These are phyloP conservation scores for Rosellinia necatrix DNA, from an alignment of 2,329 filamentous ascomycete genomes.

Conservation along the genomic window DNA sequence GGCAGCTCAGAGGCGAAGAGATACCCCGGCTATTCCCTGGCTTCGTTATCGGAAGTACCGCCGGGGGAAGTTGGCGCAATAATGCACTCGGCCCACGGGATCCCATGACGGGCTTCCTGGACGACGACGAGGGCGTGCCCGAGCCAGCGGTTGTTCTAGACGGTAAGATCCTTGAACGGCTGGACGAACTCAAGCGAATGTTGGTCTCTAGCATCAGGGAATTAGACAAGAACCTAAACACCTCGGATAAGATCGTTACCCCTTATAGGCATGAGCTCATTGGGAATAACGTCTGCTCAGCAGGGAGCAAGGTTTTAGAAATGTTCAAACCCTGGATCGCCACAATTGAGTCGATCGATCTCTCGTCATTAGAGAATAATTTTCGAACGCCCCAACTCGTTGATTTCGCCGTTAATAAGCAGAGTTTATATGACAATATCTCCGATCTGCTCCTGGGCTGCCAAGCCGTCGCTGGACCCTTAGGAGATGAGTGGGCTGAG, in stretches of 20 bases:
- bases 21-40: constrained; percentile 92
- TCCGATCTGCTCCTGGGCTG: constrained; percentile 87
- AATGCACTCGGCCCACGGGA: constrained; percentile 69
- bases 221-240: constrained; percentile 79
- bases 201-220: constrained; percentile 85
- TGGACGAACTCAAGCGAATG: constrained; percentile 85
- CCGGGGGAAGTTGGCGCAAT: constrained; percentile 87
- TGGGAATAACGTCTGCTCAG: constrained; percentile 79
- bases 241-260: constrained; percentile 82
- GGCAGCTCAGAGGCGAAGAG: constrained; percentile 89
- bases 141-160: constrained; percentile 80
- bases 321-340: constrained; percentile 89
- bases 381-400: constrained; percentile 83
- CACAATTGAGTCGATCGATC: constrained; percentile 88
- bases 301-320: constrained; percentile 80
- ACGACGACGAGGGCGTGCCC: constrained; percentile 73
- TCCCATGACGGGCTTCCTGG: constrained; percentile 80
- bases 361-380: constrained; percentile 75
- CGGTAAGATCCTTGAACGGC: constrained; percentile 73
- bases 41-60: constrained; percentile 83
- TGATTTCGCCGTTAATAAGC: constrained; percentile 90
- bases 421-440: constrained; percentile 90
- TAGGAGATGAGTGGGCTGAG: constrained; percentile 95
- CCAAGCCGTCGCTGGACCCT: constrained; percentile 86
- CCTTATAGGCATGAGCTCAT: constrained; percentile 77